A percentile compares a stretch with the other conserved stretches of the same genome.
phyloP scores from a whole-genome alignment of 2,329 filamentous ascomycete genomes.

The Didymella exigua region DNA sequence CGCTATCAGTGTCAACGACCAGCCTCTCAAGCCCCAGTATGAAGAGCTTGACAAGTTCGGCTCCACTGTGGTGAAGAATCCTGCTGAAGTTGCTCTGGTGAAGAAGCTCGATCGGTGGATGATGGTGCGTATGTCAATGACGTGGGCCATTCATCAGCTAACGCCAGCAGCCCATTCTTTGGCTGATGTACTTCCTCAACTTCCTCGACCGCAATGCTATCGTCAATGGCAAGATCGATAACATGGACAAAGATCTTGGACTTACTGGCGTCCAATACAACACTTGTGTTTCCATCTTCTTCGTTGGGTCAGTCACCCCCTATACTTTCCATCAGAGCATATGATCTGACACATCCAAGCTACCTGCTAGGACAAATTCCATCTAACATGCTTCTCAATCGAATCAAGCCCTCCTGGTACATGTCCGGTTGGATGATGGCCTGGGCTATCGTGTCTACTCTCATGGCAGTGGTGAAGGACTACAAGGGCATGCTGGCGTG shows the following conservation, averaged over 20 bases:
- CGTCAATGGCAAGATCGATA: conserved; percentile 66
- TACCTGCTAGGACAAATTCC: conserved; percentile 45
- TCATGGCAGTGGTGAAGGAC: conserved; percentile 34
- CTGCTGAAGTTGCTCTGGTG: conserved; percentile 31
- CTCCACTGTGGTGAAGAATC: conserved; percentile 24
- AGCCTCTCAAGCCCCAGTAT: conserved; percentile 18
- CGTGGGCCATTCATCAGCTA: background rate
- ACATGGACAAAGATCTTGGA: conserved; percentile 62
- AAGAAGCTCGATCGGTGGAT: conserved; percentile 36
- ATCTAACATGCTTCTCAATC: conserved; percentile 51
- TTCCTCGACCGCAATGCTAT: conserved; percentile 68
- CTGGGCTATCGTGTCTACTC: conserved; percentile 44
- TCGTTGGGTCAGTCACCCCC: conserved; percentile 53
- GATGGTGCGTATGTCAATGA: conserved; percentile 17
- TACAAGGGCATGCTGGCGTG: conserved; percentile 41
- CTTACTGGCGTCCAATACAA: conserved; percentile 63
- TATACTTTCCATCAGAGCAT: conserved; percentile 9
- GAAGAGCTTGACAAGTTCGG: conserved; percentile 35
- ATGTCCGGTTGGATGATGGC: conserved; percentile 42
- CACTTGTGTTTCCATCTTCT: conserved; percentile 66
- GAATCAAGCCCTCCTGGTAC: conserved; percentile 37
- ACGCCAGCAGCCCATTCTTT: conserved; percentile 9
- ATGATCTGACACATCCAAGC: conserved; percentile 30
- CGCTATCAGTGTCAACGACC: conserved; percentile 18
- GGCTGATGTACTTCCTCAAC: conserved; percentile 37